These are phyloP conservation scores for Mycena leptocephala DNA, from an alignment of 768 basidiomycete genomes.

Conservation along the genomic window DNA sequence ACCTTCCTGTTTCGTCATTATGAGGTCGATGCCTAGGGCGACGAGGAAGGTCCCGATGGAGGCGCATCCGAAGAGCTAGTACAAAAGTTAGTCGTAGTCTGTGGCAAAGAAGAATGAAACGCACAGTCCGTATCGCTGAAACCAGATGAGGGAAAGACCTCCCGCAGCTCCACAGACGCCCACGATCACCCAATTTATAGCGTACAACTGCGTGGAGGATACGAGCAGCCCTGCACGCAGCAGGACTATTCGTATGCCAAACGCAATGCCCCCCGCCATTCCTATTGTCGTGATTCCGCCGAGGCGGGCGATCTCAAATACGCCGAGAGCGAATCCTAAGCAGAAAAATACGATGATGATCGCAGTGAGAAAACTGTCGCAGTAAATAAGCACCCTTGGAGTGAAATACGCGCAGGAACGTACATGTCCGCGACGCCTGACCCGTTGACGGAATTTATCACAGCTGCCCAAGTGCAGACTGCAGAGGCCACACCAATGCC, in stretches of 20 bases:
- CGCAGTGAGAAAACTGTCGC: conserved; percentile 55
- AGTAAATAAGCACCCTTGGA: not conserved
- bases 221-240: conserved; percentile 67
- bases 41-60: conserved; percentile 75
- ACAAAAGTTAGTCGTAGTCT: not conserved
- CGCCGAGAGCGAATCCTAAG: conserved; percentile 67
- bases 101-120: conserved; percentile 40
- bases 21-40: conserved; percentile 70
- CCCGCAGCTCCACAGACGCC: conserved; percentile 60
- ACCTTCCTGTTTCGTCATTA: conserved; percentile 71
- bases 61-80: conserved; percentile 65
- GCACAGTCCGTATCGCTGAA: conserved; percentile 68
- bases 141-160: conserved; percentile 59
- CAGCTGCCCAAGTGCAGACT: conserved; percentile 72
- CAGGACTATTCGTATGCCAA: conserved; percentile 70
- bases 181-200: conserved; percentile 71
- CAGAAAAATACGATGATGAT: conserved; percentile 67
- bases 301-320: conserved; percentile 67
- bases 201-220: conserved; percentile 50
- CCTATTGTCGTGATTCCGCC: conserved; percentile 64
- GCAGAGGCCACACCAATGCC: conserved; percentile 68
- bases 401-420: not conserved
- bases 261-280: conserved; percentile 69
- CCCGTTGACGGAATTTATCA: conserved; percentile 69
- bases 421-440: conserved; percentile 66